Base-by-base conservation (phyloP, 2,329 filamentous ascomycete genomes). In the Acephala macrosclerotiorum region DNA sequence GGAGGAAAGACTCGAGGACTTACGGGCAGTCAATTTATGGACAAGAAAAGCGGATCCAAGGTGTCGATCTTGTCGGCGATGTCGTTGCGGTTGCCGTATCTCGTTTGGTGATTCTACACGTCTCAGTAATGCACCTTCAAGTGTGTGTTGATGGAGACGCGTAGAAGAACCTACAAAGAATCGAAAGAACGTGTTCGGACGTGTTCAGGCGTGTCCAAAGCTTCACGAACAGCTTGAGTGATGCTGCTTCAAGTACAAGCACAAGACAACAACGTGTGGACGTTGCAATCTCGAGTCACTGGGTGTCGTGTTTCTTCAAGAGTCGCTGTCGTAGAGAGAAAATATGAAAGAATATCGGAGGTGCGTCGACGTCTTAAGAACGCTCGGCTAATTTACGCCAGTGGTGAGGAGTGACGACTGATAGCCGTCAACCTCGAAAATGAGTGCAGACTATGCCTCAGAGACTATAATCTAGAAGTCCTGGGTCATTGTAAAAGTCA, bases 21-120 rank as follows among this genome's bases (percentile, higher is more conserved):
- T 29, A 53, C 49, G 16, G 49, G 18, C 11, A 16, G 20, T 7
- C 22, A 53, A 33, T 33, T 53, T 53, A 53, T 53, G 49, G 49
- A 33, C n/a, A 53, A 29, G 49, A 53, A 53, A 53, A 29, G 49
- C 25, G 49, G 49, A 53, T 26, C 49, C 49, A 12, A 25, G 12
- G 22, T 3, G 26, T 1, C 12, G 11, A 14, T 9, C 18, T 51
- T 16, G 47, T 26, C 25, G 25, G 5, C 25, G 47, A 51, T 11
- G 22, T 26, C 49, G n/a, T 49, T 26, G 20, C 5, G 16, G 29
- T 9, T 9, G 29, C 29, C 9, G 29, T 9, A 33, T 9, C 9
- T 33, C 29, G 4, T 9, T 33, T 33, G 29, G 29, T 9, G 4
- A 33, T 9, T 33, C 29, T 33, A 33, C 29, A 33, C 9, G 29